phyloP scores from a whole-genome alignment of 2,329 filamentous ascomycete genomes.

The Ophiosphaerella herpotricha region DNA sequence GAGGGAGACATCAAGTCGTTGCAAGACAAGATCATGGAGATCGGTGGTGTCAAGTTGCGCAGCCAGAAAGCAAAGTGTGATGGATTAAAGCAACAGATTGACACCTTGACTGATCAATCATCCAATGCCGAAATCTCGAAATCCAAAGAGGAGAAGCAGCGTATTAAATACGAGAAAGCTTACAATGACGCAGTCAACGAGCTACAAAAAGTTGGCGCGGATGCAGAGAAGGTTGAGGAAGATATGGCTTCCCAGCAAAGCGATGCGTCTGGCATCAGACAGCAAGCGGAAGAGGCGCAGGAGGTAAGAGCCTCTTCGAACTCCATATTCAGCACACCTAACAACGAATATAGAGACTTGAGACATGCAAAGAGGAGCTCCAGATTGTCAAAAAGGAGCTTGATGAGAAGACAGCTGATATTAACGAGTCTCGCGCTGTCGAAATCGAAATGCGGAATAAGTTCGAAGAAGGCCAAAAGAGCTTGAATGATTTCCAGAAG shows the following conservation, averaged over 20 bases:
- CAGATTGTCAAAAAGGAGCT: constrained; percentile 79
- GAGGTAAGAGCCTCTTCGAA: constrained; percentile 52
- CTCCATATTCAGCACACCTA: neutral
- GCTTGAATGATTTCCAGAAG: constrained; percentile 82
- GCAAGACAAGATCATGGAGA: constrained; percentile 97
- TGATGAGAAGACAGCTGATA: constrained; percentile 80
- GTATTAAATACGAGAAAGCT: constrained; percentile 83
- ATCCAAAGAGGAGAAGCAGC: constrained; percentile 93
- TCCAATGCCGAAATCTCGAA: constrained; percentile 85
- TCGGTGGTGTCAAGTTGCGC: constrained; percentile 90
- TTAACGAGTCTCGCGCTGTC: constrained; percentile 84
- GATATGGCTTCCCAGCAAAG: constrained; percentile 79
- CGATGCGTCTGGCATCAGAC: constrained; percentile 73
- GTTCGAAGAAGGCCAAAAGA: constrained; percentile 94
- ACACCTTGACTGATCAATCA: constrained; percentile 77
- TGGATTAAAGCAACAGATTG: constrained; percentile 78
- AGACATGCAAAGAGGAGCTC: constrained; percentile 79
- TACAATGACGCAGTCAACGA: constrained; percentile 79
- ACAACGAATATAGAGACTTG: constrained; percentile 60
- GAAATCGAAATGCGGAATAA: constrained; percentile 99
- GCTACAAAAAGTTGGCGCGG: constrained; percentile 69
- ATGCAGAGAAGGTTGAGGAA: constrained; percentile 76
- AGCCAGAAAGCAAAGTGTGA: constrained; percentile 91
- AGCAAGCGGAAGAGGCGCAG: constrained; percentile 80
- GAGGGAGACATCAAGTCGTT: constrained; percentile 91